Evolutionary conservation across 352 stramenopile species (phyloP), one percentile per base, ranked within the genome.

Genomic region (Phytophthora tubulina): DNA sequence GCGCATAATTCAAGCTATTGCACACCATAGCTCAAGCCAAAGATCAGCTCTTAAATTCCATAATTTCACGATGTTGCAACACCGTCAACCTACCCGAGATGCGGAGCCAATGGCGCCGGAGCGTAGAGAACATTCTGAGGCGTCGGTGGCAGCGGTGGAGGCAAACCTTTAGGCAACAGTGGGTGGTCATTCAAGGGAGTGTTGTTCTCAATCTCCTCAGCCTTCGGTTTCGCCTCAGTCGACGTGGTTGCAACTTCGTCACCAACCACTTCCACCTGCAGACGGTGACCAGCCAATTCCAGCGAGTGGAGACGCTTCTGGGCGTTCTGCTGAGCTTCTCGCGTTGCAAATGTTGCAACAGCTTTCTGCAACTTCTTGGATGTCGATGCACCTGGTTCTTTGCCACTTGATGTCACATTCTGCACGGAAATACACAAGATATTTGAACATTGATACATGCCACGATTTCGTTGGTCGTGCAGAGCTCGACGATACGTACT

Each of bases 1-100:
- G 87, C 11, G 88, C 85, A 51, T 93, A 96, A 61, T 96, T 79
- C n/a, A 97, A 74, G 15, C 91, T 97, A 45, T 4, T 35, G 36
- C 33, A 36, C 48, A 14, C 2, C 46, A 61, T 35, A 54, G 44
- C 6, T 27, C 21, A 27, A 27, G 21, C 6, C 58, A n/a, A 9
- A 70, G 45, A 4, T 53, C 57, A 51, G n/a, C 41, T 35, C 27
- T 48, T 21, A 8, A 63, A 17, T 2, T 6, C 13, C 2, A 13
- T 38, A 30, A 45, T 17, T 14, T 13, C 13, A 51, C 13, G 14
- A 42, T 11, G 15, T 50, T 32, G 9, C 32, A 59, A 17, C 6
- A 0, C 11, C 38, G 42, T 31, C 17, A 14, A 64, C 75, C 21
- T 77, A 94, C 89, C 87, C 87, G 15, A 96, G 80, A 65, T 96